Conservation (phyloP, 805 yeast species). For the Yamadazyma akitaensis region DNA sequence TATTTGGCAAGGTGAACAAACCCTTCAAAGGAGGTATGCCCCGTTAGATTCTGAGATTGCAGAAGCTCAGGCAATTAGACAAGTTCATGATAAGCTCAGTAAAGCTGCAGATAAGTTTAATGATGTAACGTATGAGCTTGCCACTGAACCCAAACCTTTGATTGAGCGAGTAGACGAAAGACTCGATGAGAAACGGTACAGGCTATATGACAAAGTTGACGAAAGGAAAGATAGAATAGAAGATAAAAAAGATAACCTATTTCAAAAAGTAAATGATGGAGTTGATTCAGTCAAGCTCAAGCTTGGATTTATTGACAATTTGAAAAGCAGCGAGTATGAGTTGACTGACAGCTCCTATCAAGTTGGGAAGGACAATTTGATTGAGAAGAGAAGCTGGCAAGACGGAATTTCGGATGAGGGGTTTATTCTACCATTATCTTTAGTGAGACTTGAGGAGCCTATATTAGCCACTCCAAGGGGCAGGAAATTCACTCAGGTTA, state of each 20-base stretch:
- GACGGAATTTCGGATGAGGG: constrained; percentile 11
- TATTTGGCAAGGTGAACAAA: background rate
- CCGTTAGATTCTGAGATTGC: background rate
- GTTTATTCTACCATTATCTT: constrained; percentile 20
- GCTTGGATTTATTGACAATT: background rate
- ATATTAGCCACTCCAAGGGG: constrained; percentile 16
- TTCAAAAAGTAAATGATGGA: constrained; percentile 1
- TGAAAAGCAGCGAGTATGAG: constrained; percentile 5
- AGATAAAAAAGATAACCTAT: constrained; percentile 11
- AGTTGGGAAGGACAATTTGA: constrained; percentile 2
- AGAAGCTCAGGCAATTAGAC: constrained; percentile 22
- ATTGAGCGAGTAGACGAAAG: constrained; percentile 19
- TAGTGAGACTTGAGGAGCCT: constrained; percentile 15
- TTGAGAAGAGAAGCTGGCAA: constrained; percentile 8
- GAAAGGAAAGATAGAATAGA: constrained; percentile 11
- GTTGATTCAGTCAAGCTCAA: constrained; percentile 6
- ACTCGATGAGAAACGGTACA: constrained; percentile 17
- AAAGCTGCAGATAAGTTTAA: constrained; percentile 14
- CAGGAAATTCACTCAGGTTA: constrained; percentile 18
- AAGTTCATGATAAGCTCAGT: constrained; percentile 17
- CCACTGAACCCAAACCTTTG: constrained; percentile 18
- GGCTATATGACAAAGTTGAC: constrained; percentile 14
- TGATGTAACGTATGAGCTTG: constrained; percentile 19
- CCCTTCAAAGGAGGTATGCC: background rate
- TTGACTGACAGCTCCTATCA: background rate